phyloP scores from a whole-genome alignment of 2,329 filamentous ascomycete species.

The Aureobasidium sp. region DNA sequence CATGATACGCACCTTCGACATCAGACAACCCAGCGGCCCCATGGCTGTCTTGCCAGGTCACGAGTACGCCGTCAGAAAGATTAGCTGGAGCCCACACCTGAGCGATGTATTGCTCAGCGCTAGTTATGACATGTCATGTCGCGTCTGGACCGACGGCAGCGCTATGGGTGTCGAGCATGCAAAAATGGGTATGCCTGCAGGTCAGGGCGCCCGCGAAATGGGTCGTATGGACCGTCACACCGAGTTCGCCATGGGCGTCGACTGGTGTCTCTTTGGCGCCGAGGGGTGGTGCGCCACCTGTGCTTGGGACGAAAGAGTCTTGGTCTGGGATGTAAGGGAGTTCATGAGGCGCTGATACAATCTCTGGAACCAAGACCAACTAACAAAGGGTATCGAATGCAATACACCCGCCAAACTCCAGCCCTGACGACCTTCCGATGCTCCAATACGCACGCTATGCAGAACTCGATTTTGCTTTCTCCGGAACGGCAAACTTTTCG shows the following conservation, averaged over 20 bases:
- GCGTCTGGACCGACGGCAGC: constrained; percentile 82
- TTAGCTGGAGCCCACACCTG: constrained; percentile 93
- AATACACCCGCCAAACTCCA: background rate
- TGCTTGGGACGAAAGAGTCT: constrained; percentile 85
- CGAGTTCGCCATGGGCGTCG: constrained; percentile 90
- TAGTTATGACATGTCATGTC: constrained; percentile 96
- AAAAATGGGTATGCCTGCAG: constrained; percentile 18
- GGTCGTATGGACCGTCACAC: constrained; percentile 88
- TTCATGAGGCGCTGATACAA: constrained; percentile 41
- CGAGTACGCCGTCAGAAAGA: constrained; percentile 75
- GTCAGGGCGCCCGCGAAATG: constrained; percentile 48
- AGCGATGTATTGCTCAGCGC: constrained; percentile 77
- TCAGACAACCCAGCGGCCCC: constrained; percentile 69
- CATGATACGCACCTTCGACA: constrained; percentile 80
- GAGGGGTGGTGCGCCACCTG: constrained; percentile 94
- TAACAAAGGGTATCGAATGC: constrained; percentile 6
- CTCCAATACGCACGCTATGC: constrained; percentile 2
- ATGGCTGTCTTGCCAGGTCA: constrained; percentile 70
- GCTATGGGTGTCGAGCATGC: constrained; percentile 33
- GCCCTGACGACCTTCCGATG: background rate
- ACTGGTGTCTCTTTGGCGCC: constrained; percentile 94
- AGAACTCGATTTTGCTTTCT: constrained; percentile 3
- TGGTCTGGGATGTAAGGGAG: constrained; percentile 82
- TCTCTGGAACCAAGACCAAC: background rate
- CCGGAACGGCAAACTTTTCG: background rate